Percentiles rank a stretch among this genome's conserved stretches.
Conservation (phyloP, 331 rosid genomes). For the Stylosanthes scabra region DNA sequence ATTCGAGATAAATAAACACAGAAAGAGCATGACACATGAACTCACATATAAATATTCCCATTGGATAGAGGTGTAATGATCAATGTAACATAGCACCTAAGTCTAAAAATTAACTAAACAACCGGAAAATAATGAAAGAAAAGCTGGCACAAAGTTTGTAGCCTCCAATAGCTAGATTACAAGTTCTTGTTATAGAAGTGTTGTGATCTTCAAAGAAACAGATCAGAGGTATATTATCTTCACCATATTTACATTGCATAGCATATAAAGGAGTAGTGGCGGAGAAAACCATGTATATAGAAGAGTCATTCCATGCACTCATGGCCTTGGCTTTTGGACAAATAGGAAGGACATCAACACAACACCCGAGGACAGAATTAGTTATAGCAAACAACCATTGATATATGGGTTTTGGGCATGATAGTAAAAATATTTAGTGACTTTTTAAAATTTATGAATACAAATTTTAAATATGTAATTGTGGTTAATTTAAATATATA, state of each 20-base stretch:
- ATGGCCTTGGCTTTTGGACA: conserved; percentile 56
- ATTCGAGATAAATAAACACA: not conserved
- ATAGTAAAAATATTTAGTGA: too few species aligned
- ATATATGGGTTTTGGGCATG: too few species aligned
- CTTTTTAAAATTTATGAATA: too few species aligned
- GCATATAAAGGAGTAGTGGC: too few species aligned
- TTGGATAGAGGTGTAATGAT: not conserved
- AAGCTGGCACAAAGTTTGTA: not conserved
- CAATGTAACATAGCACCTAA: not conserved
- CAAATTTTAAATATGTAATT: too few species aligned
- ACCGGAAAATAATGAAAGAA: not conserved
- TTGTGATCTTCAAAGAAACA: not conserved
- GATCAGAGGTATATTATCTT: not conserved
- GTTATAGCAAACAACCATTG: conserved; percentile 4
- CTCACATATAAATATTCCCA: not conserved
- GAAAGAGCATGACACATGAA: not conserved
- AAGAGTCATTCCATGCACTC: too few species aligned
- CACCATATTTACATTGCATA: not conserved
- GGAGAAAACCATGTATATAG: too few species aligned
- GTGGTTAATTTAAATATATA: too few species aligned
- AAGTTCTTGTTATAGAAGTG: not conserved
- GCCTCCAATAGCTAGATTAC: not conserved
- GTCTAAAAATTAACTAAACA: not conserved
- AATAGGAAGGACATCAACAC: conserved; percentile 63
- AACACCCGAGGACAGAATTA: conserved; percentile 1